Conservation (phyloP, 805 yeast species). For the Wickerhamiella brachini region DNA sequence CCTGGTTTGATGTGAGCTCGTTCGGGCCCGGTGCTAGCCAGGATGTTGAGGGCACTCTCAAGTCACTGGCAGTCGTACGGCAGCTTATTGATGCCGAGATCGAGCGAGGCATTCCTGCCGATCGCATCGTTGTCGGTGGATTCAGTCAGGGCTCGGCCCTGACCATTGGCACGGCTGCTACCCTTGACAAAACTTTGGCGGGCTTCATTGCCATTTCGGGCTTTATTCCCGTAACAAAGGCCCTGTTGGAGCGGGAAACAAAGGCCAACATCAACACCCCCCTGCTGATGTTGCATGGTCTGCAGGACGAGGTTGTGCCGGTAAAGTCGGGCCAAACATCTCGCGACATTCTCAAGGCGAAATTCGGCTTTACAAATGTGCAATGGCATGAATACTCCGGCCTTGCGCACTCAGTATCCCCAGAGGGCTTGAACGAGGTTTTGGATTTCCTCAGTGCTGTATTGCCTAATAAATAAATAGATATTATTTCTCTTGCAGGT, state of each 20-base stretch:
- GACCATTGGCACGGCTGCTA: constrained; percentile 30
- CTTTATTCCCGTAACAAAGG: constrained; percentile 32
- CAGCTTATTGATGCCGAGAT: constrained; percentile 23
- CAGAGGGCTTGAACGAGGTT: constrained; percentile 51
- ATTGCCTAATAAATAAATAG: constrained; percentile 13
- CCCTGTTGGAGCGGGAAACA: constrained; percentile 7
- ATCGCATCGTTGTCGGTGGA: constrained; percentile 77
- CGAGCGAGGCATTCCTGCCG: constrained; percentile 24
- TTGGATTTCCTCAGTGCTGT: constrained; percentile 31
- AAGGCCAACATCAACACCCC: constrained; percentile 52
- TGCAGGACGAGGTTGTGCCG: constrained; percentile 51
- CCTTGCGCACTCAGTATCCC: constrained; percentile 52
- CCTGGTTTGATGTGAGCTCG: constrained; percentile 68
- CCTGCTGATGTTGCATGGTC: constrained; percentile 81
- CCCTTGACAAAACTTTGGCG: constrained; percentile 41
- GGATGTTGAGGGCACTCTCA: constrained; percentile 28
- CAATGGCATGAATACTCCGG: constrained; percentile 44
- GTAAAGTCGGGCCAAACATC: constrained; percentile 30
- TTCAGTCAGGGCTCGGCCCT: constrained; percentile 91
- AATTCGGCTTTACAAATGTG: constrained; percentile 32
- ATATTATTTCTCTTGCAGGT: not conserved
- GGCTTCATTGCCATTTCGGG: constrained; percentile 74
- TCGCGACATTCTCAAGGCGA: constrained; percentile 30
- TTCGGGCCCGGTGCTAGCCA: constrained; percentile 18
- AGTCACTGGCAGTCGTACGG: constrained; percentile 21